Evolutionary conservation across 2,329 filamentous ascomycete species (phyloP).

Genomic region (Neoascochyta sp.): DNA sequence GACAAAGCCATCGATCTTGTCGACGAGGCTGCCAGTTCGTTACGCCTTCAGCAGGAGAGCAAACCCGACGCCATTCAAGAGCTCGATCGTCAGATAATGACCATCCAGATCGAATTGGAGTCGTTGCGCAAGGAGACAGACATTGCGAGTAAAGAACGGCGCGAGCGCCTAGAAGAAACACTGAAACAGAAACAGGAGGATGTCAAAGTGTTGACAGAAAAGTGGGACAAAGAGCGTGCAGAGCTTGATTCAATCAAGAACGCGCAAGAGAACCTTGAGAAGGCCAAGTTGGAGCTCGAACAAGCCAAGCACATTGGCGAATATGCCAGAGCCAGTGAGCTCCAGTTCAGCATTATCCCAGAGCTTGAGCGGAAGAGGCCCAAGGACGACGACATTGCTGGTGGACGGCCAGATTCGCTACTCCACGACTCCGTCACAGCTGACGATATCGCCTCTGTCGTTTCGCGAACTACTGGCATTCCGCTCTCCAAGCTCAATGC

Average conservation of each 20-base stretch:
- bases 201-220: conserved; percentile 67
- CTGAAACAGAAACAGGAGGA: conserved; percentile 75
- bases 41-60: conserved; percentile 91
- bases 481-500: conserved; percentile 89
- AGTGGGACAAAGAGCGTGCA: conserved; percentile 85
- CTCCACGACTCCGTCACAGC: conserved; percentile 93
- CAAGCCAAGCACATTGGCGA: conserved; percentile 82
- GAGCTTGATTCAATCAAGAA: conserved; percentile 86
- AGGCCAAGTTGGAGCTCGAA: conserved; percentile 78
- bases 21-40: conserved; percentile 87
- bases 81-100: conserved; percentile 93
- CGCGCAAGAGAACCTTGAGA: conserved; percentile 83
- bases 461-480: conserved; percentile 87
- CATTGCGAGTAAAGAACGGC: conserved; percentile 78
- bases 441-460: conserved; percentile 90
- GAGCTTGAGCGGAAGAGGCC: conserved; percentile 74
- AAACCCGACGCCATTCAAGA: conserved; percentile 93
- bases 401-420: conserved; percentile 52
- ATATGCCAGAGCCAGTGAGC: conserved; percentile 84
- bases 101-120: conserved; percentile 93
- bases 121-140: conserved; percentile 93
- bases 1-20: conserved; percentile 98
- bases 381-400: conserved; percentile 57
- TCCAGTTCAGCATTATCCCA: conserved; percentile 85
- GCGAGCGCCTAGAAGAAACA: conserved; percentile 77